These are phyloP conservation scores for Sugiyamaella grinbergsii DNA, from an alignment of 1,139 yeast species.

Conservation along the genomic window DNA sequence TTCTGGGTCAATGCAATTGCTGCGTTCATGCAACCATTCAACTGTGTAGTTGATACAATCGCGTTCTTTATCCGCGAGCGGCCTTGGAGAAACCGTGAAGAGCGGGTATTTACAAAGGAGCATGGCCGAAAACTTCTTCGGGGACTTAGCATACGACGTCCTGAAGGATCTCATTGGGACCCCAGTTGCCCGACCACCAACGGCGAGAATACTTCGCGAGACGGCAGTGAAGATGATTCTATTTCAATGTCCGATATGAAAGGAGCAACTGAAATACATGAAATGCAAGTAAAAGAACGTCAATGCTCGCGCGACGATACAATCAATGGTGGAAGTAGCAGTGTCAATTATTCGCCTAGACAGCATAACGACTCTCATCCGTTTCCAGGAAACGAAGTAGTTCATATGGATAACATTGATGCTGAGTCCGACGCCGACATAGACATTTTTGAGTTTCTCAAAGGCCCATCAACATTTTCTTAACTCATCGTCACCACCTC, in stretches of 20 bases:
- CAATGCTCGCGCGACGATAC: slow-evolving; percentile 2
- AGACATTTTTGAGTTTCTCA: slow-evolving; percentile 23
- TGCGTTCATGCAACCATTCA: slow-evolving; percentile 78
- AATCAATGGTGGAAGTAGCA: slow-evolving; percentile 6
- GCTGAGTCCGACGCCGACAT: slow-evolving; percentile 21
- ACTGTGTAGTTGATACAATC: slow-evolving; percentile 72
- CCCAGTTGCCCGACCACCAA: too few relatives aligned
- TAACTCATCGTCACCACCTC: background rate
- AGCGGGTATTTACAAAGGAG: slow-evolving; percentile 34
- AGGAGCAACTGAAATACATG: background rate
- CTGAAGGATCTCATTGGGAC: slow-evolving; percentile 7
- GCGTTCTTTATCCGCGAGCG: slow-evolving; percentile 77
- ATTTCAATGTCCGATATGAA: background rate
- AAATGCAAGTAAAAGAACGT: background rate
- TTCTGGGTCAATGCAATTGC: slow-evolving; percentile 68
- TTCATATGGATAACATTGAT: slow-evolving; percentile 7
- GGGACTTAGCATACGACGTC: slow-evolving; percentile 38
- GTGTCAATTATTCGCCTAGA: slow-evolving; percentile 4
- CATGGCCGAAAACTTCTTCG: slow-evolving; percentile 23
- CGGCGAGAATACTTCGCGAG: too few relatives aligned
- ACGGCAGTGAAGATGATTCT: slow-evolving; percentile 1
- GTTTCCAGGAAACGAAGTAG: slow-evolving; percentile 19
- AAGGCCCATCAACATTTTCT: slow-evolving; percentile 7
- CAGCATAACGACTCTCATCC: slow-evolving; percentile 13
- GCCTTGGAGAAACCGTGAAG: slow-evolving; percentile 61